phyloP scores from a whole-genome alignment of 768 basidiomycete species.

The Myochromella boudieri region DNA sequence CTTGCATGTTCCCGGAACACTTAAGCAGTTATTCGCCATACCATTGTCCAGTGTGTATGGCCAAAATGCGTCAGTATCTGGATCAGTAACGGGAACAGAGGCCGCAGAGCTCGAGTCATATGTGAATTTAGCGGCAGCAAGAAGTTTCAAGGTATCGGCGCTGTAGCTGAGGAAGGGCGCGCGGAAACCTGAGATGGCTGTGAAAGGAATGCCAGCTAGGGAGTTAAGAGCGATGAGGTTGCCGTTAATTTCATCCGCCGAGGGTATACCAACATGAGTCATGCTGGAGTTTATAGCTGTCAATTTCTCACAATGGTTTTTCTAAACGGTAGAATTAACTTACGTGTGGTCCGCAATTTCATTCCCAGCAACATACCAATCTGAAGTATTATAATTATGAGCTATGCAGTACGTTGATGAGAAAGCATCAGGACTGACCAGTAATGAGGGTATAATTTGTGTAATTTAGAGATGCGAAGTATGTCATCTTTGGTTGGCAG shows the following conservation, averaged over 20 bases:
- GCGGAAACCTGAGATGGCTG: constrained; percentile 68
- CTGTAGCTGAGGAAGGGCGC: constrained; percentile 74
- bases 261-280: constrained; percentile 71
- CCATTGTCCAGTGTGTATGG: constrained; percentile 82
- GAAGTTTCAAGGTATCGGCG: constrained; percentile 56
- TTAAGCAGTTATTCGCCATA: constrained; percentile 74
- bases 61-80: constrained; percentile 75
- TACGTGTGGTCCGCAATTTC: constrained; percentile 82
- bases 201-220: constrained; percentile 72
- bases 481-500: constrained; percentile 75
- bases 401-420: neutral
- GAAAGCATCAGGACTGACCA: constrained; percentile 26
- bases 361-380: constrained; percentile 81
- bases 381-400: constrained; percentile 34
- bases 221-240: constrained; percentile 79
- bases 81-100: constrained; percentile 64
- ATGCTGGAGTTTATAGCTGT: constrained; percentile 58
- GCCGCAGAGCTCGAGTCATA: constrained; percentile 70
- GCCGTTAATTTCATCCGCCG: constrained; percentile 68
- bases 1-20: constrained; percentile 54
- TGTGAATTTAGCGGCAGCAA: constrained; percentile 57
- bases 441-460: constrained; percentile 78
- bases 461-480: constrained; percentile 68
- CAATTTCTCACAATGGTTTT: too few species aligned
- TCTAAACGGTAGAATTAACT: too few species aligned